A percentile compares a stretch with the other conserved stretches of the same genome.
Evolutionary conservation across 2,329 filamentous ascomycete genomes (phyloP).

Genomic region (Coniochaeta sp.): DNA sequence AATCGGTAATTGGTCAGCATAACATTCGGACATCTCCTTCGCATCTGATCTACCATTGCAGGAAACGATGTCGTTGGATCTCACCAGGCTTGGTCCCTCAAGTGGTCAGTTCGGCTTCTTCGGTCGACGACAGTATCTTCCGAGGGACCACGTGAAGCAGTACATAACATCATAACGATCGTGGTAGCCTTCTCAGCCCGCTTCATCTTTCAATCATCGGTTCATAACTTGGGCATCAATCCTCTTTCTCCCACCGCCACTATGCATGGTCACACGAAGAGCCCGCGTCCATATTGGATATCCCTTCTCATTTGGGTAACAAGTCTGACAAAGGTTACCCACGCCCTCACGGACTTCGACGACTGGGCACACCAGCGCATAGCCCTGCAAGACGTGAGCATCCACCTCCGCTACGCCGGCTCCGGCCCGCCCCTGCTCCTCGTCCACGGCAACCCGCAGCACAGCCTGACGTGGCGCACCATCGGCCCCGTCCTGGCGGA

Average conservation of each 20-base stretch:
- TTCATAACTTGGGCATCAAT: background rate
- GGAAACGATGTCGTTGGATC: too few relatives aligned
- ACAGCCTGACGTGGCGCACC: conserved; percentile 29
- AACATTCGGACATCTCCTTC: too few relatives aligned
- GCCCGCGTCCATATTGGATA: background rate
- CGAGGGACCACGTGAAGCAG: too few relatives aligned
- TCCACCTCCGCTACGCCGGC: conserved; percentile 33
- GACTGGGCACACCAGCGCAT: conserved; percentile 28
- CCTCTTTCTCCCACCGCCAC: background rate
- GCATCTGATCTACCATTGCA: too few relatives aligned
- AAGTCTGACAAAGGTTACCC: background rate
- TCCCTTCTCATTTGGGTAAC: background rate
- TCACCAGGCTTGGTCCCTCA: too few relatives aligned
- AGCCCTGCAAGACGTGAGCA: conserved; percentile 28
- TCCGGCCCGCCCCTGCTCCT: conserved; percentile 30
- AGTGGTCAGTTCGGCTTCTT: too few relatives aligned
- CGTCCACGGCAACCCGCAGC: conserved; percentile 32
- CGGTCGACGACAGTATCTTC: too few relatives aligned
- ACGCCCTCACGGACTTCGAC: conserved; percentile 16
- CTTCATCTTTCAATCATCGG: too few relatives aligned
- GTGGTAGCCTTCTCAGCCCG: too few relatives aligned
- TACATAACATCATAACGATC: too few relatives aligned
- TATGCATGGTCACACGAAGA: background rate
- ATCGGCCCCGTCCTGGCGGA: conserved; percentile 31
- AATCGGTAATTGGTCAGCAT: too few relatives aligned